phyloP scores from a whole-genome alignment of 2,329 filamentous ascomycete species.

The Fusarium pseudonygamai region DNA sequence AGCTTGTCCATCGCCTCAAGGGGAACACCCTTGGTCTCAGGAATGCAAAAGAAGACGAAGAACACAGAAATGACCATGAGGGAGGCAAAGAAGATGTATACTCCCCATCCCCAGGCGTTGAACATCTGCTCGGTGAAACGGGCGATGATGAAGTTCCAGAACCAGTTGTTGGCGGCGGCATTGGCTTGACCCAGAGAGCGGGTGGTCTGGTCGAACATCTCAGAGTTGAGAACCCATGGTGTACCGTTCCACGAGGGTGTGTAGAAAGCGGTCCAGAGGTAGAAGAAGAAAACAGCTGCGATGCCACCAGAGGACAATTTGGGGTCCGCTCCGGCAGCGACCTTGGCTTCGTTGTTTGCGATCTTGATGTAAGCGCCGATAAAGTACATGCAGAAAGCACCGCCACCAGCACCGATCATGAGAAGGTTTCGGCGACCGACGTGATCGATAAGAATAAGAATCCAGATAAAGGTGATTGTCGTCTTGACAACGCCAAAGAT shows the following conservation, averaged over 20 bases:
- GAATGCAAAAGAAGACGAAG: conserved; percentile 71
- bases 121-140: conserved; percentile 76
- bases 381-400: conserved; percentile 74
- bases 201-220: conserved; percentile 77
- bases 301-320: conserved; percentile 62
- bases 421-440: conserved; percentile 66
- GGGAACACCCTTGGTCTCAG: conserved; percentile 73
- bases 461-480: conserved; percentile 72
- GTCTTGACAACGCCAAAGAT: conserved; percentile 84
- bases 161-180: conserved; percentile 77
- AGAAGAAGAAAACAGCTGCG: conserved; percentile 73
- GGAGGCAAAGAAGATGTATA: conserved; percentile 75
- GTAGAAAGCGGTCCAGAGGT: conserved; percentile 68
- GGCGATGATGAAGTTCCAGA: conserved; percentile 75
- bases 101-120: conserved; percentile 66
- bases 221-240: conserved; percentile 78
- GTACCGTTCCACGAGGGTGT: conserved; percentile 78
- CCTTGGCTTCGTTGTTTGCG: conserved; percentile 55
- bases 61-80: conserved; percentile 66
- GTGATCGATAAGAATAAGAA: conserved; percentile 74
- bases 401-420: conserved; percentile 68
- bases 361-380: conserved; percentile 59
- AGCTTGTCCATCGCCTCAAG: conserved; percentile 72
- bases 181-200: conserved; percentile 74
- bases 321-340: conserved; percentile 44